Conservation (phyloP, 305 asterid species). For the Rubia balearica region DNA sequence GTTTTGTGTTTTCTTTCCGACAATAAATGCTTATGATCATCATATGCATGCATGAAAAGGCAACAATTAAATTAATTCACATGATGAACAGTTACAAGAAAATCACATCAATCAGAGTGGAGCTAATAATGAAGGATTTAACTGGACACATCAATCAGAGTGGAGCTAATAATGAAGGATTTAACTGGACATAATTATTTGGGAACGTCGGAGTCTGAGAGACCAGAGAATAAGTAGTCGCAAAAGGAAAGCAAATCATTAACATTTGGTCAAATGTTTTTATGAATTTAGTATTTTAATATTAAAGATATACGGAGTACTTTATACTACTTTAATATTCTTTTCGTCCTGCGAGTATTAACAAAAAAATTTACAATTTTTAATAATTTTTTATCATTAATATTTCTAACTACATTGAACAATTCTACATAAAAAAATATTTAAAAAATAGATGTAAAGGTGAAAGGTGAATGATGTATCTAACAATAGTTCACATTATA, state of each 20-base stretch:
- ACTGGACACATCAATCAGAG: constrained; percentile 13
- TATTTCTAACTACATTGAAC: no score
- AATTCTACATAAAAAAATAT: no score
- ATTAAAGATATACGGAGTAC: no score
- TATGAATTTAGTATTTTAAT: no score
- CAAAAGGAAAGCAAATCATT: neutral
- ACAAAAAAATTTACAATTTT: no score
- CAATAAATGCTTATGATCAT: neutral
- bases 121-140: constrained; percentile 1
- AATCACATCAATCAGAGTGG: constrained; percentile 16
- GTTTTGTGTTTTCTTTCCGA: neutral
- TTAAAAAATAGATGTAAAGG: no score
- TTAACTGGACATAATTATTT: neutral
- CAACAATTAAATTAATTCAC: neutral
- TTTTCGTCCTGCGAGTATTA: no score
- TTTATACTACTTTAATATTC: no score
- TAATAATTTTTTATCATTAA: no score
- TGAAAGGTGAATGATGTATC: no score
- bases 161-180: constrained; percentile 1
- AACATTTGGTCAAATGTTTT: constrained; percentile 1
- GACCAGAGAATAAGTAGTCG: neutral
- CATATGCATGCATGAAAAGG: constrained; percentile 4
- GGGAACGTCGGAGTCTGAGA: neutral
- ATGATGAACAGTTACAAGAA: neutral
- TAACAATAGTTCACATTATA: no score